These are phyloP conservation scores for Aspergillus conjunctus DNA, from an alignment of 495 filamentous ascomycete genomes.

Conservation along the genomic window DNA sequence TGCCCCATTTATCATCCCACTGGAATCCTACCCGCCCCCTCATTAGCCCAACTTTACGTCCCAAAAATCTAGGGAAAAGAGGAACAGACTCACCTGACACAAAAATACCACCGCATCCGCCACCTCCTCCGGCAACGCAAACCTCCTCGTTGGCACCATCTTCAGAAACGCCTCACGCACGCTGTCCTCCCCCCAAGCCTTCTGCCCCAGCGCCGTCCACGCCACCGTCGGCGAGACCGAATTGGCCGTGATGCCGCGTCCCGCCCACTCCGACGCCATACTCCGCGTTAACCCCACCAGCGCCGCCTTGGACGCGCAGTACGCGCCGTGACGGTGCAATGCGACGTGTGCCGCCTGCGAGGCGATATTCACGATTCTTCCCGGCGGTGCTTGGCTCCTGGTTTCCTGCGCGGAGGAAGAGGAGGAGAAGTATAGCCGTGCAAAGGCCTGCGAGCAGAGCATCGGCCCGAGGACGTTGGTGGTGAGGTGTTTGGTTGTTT, in stretches of 20 bases:
- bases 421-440: conserved; percentile 36
- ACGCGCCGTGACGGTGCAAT: conserved; percentile 46
- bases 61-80: not conserved
- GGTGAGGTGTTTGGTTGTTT: conserved; percentile 44
- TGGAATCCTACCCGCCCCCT: conserved; percentile 39
- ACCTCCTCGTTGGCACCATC: conserved; percentile 42
- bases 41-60: no score
- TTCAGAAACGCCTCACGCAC: conserved; percentile 40
- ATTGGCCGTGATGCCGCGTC: conserved; percentile 40
- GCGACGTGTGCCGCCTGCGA: conserved; percentile 45
- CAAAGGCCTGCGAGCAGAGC: conserved; percentile 49
- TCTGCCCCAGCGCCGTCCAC: conserved; percentile 44
- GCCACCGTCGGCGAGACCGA: conserved; percentile 45
- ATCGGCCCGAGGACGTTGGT: conserved; percentile 43
- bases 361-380: conserved; percentile 41
- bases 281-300: conserved; percentile 49
- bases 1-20: conserved; percentile 49
- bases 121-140: conserved; percentile 47
- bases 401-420: no score
- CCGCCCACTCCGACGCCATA: conserved; percentile 51
- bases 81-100: conserved; percentile 35
- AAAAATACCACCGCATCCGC: conserved; percentile 43
- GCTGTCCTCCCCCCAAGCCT: conserved; percentile 40
- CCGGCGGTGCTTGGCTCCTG: conserved; percentile 36
- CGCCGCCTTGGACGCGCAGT: conserved; percentile 52